Base-by-base conservation (phyloP, 768 basidiomycete species). In the Boletus rubescentipes region DNA sequence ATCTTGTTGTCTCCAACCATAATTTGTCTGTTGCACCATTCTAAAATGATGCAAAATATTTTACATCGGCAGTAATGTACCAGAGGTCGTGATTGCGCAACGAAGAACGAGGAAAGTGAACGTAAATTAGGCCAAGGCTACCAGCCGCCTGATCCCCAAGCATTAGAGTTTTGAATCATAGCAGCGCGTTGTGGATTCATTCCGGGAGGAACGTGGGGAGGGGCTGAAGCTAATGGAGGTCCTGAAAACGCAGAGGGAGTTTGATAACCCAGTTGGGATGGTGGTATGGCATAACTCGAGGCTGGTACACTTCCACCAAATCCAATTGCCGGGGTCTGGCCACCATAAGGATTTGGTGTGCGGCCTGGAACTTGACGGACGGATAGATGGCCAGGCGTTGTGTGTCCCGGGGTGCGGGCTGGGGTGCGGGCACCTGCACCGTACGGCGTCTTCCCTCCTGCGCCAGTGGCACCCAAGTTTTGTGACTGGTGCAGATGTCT, bases 301-400 rank as follows among this genome's bases (percentile, higher is more conserved):
- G 58, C 46, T 6, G 70, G 61, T 20, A 56, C 58, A 38, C 44
- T 71, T 35, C 67, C 63, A 50, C 68, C 67, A 26, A 70, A 63
- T 31, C 65, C 68, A 35, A 60, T 62, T 43, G 62, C 73, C 15
- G 66, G 74, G n/a, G 73, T 70, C 57, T 71, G 66, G 23, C 73
- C 74, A 21, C 78, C 80, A 60, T 92, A 92, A 2, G 91, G 88
- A 62, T 92, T 93, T 10, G 91, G 91, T 40, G 91, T 93, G 43
- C 87, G 81, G 16, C 79, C 82, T 34, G 79, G 68, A 30, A 70
- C 63, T 60, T 89, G 87, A 49, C 89, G 88, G 41, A 87, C 78
- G 18, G 91, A 93, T 71, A 84, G 76, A 63, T 83, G 87, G 2
- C 90, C 89, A n/a, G 91, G 89, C 9, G 89, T 91, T n/a, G 79